These are phyloP conservation scores for Erythrobasidium hasegawianum DNA, from an alignment of 1,284 basidiomycete species.

Conservation along the genomic window DNA sequence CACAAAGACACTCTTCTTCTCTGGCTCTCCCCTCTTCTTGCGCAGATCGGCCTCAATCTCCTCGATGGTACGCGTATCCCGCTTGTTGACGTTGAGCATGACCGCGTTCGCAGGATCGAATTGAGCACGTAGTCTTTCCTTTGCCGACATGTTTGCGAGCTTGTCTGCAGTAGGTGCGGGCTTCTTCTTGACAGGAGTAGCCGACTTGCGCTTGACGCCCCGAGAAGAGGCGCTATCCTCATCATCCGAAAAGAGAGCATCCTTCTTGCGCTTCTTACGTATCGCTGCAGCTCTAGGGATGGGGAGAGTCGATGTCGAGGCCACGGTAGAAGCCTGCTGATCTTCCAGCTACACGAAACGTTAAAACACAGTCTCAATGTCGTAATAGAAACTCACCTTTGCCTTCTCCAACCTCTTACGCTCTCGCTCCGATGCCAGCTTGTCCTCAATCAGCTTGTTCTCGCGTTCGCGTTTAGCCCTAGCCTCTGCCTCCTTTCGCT, in stretches of 20 bases:
- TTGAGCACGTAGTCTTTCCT: conserved; percentile 36
- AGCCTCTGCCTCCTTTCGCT: conserved; percentile 28
- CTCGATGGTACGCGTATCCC: conserved; percentile 44
- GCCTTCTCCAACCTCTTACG: conserved; percentile 14
- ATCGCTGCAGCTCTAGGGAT: not conserved
- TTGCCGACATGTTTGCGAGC: conserved; percentile 27
- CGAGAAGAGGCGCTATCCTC: conserved; percentile 18
- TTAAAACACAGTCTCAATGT: not conserved
- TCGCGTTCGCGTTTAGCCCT: conserved; percentile 33
- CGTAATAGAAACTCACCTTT: conserved; percentile 14
- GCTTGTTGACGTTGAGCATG: conserved; percentile 40
- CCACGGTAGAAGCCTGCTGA: not conserved
- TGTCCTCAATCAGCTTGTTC: conserved; percentile 26
- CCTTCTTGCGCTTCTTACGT: conserved; percentile 24
- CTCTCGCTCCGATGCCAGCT: conserved; percentile 35
- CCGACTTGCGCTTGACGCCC: conserved; percentile 7
- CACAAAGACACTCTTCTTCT: conserved; percentile 10
- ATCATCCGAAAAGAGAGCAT: conserved; percentile 32
- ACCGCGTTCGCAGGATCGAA: conserved; percentile 37
- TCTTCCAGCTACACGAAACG: not conserved
- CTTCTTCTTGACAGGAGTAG: not conserved
- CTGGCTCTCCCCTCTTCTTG: not conserved
- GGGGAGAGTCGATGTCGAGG: not conserved
- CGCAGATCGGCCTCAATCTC: conserved; percentile 44
- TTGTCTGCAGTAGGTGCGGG: not conserved